Conservation (phyloP, 2,329 filamentous ascomycete species). For the Arthrobotrys entomopaga region DNA sequence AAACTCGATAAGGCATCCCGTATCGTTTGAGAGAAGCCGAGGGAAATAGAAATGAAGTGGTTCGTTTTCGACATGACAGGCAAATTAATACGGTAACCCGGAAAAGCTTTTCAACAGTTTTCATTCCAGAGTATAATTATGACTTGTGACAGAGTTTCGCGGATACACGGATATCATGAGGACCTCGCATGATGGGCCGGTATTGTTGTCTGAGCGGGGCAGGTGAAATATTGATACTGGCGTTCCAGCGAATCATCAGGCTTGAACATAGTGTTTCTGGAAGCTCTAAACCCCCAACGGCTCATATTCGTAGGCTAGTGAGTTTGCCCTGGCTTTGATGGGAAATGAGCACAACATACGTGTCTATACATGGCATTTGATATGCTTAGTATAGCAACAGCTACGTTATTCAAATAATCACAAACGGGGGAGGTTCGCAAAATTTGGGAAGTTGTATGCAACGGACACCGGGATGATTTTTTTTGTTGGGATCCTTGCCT, state of each 20-base stretch:
- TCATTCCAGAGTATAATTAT: slow-evolving; percentile 15
- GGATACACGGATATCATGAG: slow-evolving; percentile 1
- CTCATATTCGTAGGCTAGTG: background rate
- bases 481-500: slow-evolving; percentile 1
- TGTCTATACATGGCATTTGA: slow-evolving; percentile 1
- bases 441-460: slow-evolving; percentile 14
- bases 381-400: slow-evolving; percentile 9
- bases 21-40: background rate
- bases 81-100: too few species aligned
- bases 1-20: slow-evolving; percentile 25
- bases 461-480: background rate
- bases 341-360: slow-evolving; percentile 5
- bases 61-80: too few species aligned
- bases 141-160: slow-evolving; percentile 9
- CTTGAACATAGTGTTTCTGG: slow-evolving; percentile 18
- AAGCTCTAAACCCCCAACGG: slow-evolving; percentile 6
- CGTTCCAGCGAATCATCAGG: background rate
- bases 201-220: slow-evolving; percentile 5
- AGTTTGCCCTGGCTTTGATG: slow-evolving; percentile 8
- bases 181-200: slow-evolving; percentile 5
- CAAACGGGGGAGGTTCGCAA: background rate
- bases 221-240: background rate
- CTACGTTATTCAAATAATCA: background rate
- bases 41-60: background rate
- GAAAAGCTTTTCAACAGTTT: background rate